phyloP scores from a whole-genome alignment of 306 rosid genomes.

The Dalbergia oliveri region DNA sequence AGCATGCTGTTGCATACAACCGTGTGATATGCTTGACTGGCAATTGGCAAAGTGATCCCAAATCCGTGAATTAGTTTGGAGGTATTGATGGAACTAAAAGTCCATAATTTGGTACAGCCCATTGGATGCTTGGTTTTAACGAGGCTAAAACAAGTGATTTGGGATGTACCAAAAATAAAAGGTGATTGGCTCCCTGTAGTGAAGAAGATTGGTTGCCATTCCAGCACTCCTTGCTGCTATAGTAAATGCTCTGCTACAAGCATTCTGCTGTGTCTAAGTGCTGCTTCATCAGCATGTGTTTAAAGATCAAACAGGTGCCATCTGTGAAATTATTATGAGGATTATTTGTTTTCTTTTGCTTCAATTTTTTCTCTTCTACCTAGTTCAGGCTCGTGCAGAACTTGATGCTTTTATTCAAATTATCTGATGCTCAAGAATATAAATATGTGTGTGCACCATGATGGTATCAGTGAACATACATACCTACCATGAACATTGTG shows the following conservation, averaged over 20 bases:
- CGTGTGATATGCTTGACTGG: not conserved
- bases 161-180: too few relatives aligned
- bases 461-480: too few relatives aligned
- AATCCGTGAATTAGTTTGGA: too few relatives aligned
- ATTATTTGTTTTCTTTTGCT: too few relatives aligned
- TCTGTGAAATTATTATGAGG: not conserved
- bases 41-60: too few relatives aligned
- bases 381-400: too few relatives aligned
- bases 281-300: slow-evolving; percentile 4
- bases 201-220: not conserved
- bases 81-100: not conserved
- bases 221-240: not conserved
- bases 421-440: too few relatives aligned
- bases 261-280: not conserved
- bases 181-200: not conserved
- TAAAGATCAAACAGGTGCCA: slow-evolving; percentile 8
- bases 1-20: not conserved
- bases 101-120: slow-evolving; percentile 5
- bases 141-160: not conserved
- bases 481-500: too few relatives aligned
- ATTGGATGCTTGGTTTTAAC: slow-evolving; percentile 2
- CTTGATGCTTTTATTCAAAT: too few relatives aligned
- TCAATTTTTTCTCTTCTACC: too few relatives aligned
- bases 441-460: too few relatives aligned
- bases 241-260: not conserved